These are phyloP conservation scores for Viola odorata DNA, from an alignment of 345 rosid genomes.

Conservation along the genomic window DNA sequence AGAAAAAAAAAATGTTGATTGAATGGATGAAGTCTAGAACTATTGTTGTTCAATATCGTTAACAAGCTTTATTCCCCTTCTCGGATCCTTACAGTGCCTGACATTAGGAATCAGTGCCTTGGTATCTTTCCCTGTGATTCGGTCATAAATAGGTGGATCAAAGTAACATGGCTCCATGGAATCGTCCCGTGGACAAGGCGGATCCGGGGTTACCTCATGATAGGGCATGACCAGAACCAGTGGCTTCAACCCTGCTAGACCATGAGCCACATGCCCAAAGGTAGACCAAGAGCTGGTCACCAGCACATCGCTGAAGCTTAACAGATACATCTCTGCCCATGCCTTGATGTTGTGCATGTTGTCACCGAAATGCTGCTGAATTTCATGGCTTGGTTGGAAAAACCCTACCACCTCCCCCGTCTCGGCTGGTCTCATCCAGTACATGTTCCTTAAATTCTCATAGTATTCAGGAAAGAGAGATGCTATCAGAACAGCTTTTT, in stretches of 20 bases:
- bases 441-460: conserved; percentile 5
- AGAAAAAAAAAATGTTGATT: no score
- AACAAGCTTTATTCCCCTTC: neutral
- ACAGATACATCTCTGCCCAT: conserved; percentile 17
- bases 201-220: neutral
- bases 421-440: conserved; percentile 12
- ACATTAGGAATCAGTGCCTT: neutral
- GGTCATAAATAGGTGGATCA: neutral
- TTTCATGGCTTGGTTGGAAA: conserved; percentile 18
- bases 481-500: conserved; percentile 7
- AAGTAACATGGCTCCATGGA: conserved; percentile 4
- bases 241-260: conserved; percentile 23
- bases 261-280: conserved; percentile 25
- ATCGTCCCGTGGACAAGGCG: neutral
- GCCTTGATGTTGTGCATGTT: conserved; percentile 15
- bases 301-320: conserved; percentile 20
- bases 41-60: neutral
- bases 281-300: conserved; percentile 22
- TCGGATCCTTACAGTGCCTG: conserved; percentile 3
- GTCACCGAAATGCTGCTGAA: conserved; percentile 9
- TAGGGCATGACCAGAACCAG: conserved; percentile 11
- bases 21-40: no score
- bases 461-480: conserved; percentile 14
- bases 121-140: neutral
- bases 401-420: conserved; percentile 11